These are phyloP conservation scores for Psilocybe subaeruginosa DNA, from an alignment of 768 basidiomycete species.

Conservation along the genomic window DNA sequence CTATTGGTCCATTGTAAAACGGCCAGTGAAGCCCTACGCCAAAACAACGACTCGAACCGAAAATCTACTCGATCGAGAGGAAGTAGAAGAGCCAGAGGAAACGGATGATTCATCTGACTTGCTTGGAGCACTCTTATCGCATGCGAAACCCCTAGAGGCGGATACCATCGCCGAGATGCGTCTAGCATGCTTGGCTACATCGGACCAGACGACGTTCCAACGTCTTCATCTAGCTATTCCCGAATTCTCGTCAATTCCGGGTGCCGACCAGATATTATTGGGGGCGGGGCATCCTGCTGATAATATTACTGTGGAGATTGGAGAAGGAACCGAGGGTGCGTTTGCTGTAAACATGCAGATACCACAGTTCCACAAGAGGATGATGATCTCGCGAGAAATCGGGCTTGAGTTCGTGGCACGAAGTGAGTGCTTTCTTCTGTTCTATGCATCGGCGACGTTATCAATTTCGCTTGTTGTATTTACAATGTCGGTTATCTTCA, in stretches of 20 bases:
- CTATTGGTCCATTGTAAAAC: slow-evolving; percentile 77
- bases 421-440: slow-evolving; percentile 28
- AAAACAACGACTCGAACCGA: background rate
- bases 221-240: slow-evolving; percentile 50
- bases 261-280: slow-evolving; percentile 53
- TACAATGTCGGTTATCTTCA: slow-evolving; percentile 18
- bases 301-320: slow-evolving; percentile 52
- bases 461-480: background rate
- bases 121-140: slow-evolving; percentile 51
- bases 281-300: slow-evolving; percentile 47
- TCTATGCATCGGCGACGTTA: background rate
- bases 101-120: slow-evolving; percentile 36
- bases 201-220: slow-evolving; percentile 63
- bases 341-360: slow-evolving; percentile 56
- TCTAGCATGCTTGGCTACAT: slow-evolving; percentile 65
- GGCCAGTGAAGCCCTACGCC: slow-evolving; percentile 28
- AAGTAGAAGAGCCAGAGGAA: slow-evolving; percentile 18
- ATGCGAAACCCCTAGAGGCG: slow-evolving; percentile 44
- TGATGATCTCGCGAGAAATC: slow-evolving; percentile 61
- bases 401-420: slow-evolving; percentile 67
- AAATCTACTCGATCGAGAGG: slow-evolving; percentile 15
- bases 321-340: slow-evolving; percentile 49
- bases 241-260: slow-evolving; percentile 51
- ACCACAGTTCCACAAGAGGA: slow-evolving; percentile 68
- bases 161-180: slow-evolving; percentile 61